Conservation (phyloP, 768 basidiomycete genomes). For the Asterophora lycoperdoides region DNA sequence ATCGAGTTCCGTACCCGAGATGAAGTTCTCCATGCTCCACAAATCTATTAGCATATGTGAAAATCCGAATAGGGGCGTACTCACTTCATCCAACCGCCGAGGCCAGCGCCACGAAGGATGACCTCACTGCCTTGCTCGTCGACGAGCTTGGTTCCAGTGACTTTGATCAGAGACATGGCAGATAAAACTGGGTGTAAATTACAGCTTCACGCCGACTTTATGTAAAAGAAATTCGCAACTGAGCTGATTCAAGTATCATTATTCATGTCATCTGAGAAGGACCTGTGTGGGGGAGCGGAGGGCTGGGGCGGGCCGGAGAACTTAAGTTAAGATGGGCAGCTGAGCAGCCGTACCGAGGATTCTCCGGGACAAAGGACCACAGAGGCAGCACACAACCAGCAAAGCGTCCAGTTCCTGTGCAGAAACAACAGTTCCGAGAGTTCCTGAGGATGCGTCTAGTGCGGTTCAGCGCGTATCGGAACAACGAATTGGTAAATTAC, state of each 20-base stretch:
- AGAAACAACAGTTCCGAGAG: too few relatives aligned
- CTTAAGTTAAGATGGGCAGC: not conserved
- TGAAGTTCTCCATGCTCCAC: slow-evolving; percentile 72
- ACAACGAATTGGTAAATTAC: too few relatives aligned
- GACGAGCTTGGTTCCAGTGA: slow-evolving; percentile 57
- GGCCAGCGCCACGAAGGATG: slow-evolving; percentile 67
- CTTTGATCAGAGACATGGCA: slow-evolving; percentile 51
- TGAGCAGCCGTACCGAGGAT: slow-evolving; percentile 17
- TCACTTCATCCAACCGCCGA: slow-evolving; percentile 86
- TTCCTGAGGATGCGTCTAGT: too few relatives aligned
- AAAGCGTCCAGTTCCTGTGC: too few relatives aligned
- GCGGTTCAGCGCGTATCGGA: too few relatives aligned
- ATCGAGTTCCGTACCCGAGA: slow-evolving; percentile 40
- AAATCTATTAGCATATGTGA: slow-evolving; percentile 1
- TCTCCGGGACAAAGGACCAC: too few relatives aligned
- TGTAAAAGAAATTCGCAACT: too few relatives aligned
- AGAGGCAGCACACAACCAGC: too few relatives aligned
- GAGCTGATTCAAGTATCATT: too few relatives aligned
- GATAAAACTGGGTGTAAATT: not conserved
- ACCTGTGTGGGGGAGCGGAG: too few relatives aligned
- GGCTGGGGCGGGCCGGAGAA: slow-evolving; percentile 3
- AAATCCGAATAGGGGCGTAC: slow-evolving; percentile 25
- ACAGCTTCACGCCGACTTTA: too few relatives aligned
- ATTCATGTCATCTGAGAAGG: too few relatives aligned
- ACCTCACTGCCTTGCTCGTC: slow-evolving; percentile 53